Conservation (phyloP, 805 yeast species). For the Hemisphaericaspora nanyangensis region DNA sequence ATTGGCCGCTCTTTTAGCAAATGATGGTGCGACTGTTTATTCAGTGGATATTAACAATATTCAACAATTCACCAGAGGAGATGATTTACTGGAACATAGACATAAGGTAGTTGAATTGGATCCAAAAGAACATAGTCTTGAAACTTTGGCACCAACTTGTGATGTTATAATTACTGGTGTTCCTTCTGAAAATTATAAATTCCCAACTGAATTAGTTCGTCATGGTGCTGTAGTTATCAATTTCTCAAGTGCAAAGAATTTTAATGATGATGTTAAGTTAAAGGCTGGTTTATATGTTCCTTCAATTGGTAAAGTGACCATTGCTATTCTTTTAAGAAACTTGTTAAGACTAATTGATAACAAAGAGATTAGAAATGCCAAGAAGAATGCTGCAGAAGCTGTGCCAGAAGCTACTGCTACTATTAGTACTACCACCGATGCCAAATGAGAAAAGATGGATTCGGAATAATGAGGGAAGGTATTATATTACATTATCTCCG, state of each 20-base stretch:
- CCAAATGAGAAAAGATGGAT: too few species aligned
- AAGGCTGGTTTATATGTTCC: slow-evolving; percentile 93
- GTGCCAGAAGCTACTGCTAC: not conserved
- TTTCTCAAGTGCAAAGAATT: slow-evolving; percentile 86
- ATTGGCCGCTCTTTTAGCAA: slow-evolving; percentile 89
- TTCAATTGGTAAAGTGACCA: slow-evolving; percentile 93
- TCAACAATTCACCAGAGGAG: slow-evolving; percentile 92
- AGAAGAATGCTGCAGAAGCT: not conserved
- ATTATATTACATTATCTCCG: too few species aligned
- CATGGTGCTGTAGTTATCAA: slow-evolving; percentile 91
- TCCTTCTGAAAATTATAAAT: slow-evolving; percentile 78
- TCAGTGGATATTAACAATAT: slow-evolving; percentile 85
- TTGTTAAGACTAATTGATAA: slow-evolving; percentile 78
- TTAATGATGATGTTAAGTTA: slow-evolving; percentile 73
- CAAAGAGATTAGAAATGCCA: slow-evolving; percentile 27
- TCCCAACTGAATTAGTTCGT: slow-evolving; percentile 74
- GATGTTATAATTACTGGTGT: slow-evolving; percentile 97
- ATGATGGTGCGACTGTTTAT: slow-evolving; percentile 95
- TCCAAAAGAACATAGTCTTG: slow-evolving; percentile 49
- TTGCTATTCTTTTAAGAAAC: slow-evolving; percentile 89
- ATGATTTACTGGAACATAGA: slow-evolving; percentile 73
- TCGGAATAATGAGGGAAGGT: too few species aligned
- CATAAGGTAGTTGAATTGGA: slow-evolving; percentile 66
- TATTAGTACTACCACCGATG: not conserved
- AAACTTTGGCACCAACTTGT: slow-evolving; percentile 65